These are phyloP conservation scores for Cladosporium sp. DNA, from an alignment of 2,329 filamentous ascomycete genomes.

Conservation along the genomic window DNA sequence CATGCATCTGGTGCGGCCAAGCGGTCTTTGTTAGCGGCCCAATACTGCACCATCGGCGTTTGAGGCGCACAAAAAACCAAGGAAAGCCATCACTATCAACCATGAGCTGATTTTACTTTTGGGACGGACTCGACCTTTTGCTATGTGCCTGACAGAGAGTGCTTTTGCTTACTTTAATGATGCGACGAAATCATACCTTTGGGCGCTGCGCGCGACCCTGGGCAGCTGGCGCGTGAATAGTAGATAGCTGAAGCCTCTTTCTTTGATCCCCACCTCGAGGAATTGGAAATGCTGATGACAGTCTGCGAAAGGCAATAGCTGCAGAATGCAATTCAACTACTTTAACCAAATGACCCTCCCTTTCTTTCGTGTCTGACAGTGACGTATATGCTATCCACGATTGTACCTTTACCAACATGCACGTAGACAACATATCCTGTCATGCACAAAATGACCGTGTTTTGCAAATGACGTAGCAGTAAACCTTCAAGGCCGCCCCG, in stretches of 20 bases:
- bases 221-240: conserved; percentile 6
- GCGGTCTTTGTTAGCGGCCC: neutral
- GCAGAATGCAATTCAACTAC: neutral
- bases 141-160: conserved; percentile 2
- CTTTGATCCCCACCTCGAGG: neutral
- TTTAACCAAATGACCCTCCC: neutral
- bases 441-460: neutral
- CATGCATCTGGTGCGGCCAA: conserved; percentile 10
- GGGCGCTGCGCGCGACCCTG: neutral
- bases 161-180: conserved; percentile 2
- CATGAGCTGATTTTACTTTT: neutral
- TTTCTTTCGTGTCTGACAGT: neutral
- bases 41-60: neutral
- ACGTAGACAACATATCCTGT: no score
- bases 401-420: no score
- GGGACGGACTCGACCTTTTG: neutral
- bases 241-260: neutral
- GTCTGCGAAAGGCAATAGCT: conserved; percentile 2
- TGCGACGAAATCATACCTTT: neutral
- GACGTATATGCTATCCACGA: neutral
- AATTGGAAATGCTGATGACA: neutral
- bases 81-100: neutral
- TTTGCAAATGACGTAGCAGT: neutral
- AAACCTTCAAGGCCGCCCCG: neutral
- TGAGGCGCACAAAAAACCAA: conserved; percentile 1